Evolutionary conservation across 192 early-diverging fungal genomes (phyloP).

Genomic region (Coemansia sp.): DNA sequence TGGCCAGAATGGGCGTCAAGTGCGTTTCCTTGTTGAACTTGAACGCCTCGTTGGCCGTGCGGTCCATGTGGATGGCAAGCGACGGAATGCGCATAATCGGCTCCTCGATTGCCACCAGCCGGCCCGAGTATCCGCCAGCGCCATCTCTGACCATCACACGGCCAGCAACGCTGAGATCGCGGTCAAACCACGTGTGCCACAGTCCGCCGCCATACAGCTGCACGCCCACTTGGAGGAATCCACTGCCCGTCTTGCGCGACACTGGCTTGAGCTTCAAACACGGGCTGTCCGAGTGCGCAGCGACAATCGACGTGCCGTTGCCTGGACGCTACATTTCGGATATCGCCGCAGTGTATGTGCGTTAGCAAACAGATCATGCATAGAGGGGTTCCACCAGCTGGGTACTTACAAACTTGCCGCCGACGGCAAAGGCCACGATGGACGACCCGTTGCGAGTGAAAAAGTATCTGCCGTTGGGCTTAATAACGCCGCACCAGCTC

Average conservation of each 20-base stretch:
- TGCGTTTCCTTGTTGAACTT: conserved; percentile 96
- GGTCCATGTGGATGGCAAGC: conserved; percentile 95
- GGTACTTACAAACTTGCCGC: conserved; percentile 69
- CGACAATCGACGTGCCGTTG: conserved; percentile 87
- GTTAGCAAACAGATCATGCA: neutral
- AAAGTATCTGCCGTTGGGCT: conserved; percentile 88
- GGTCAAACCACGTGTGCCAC: conserved; percentile 99
- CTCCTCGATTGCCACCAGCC: conserved; percentile 76
- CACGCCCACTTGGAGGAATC: conserved; percentile 90
- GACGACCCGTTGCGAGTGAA: conserved; percentile 92
- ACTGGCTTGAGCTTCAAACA: conserved; percentile 95
- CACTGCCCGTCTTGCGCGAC: conserved; percentile 83
- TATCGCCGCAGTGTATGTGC: neutral
- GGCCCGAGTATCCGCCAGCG: conserved; percentile 69
- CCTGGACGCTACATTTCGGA: conserved; percentile 58
- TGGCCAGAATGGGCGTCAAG: conserved; percentile 84
- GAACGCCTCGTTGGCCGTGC: conserved; percentile 74
- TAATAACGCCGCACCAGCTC: conserved; percentile 70
- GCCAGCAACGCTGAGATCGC: conserved; percentile 94
- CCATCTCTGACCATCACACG: conserved; percentile 79
- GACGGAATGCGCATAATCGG: conserved; percentile 96
- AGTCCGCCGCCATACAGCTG: conserved; percentile 96
- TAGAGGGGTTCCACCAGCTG: too few relatives aligned
- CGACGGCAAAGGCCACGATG: conserved; percentile 91
- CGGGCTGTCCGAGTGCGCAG: conserved; percentile 96